These are phyloP conservation scores for Xylaria sp. DNA, from an alignment of 2,329 filamentous ascomycete species.

Conservation along the genomic window DNA sequence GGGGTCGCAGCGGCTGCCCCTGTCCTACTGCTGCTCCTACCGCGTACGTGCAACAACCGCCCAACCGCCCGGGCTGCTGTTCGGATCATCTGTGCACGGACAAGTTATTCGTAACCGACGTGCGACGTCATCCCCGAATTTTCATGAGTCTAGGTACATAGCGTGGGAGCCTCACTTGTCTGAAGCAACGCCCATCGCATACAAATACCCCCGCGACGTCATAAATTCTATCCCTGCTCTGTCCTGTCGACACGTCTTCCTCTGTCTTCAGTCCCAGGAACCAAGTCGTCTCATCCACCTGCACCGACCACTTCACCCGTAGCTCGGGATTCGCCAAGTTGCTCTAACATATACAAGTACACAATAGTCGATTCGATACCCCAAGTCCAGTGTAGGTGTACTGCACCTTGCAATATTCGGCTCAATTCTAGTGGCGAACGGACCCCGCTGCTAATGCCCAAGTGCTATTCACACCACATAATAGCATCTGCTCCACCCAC, in stretches of 20 bases:
- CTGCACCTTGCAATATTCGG: conserved; percentile 17
- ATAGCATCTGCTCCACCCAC: conserved; percentile 11
- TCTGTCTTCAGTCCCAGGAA: background rate
- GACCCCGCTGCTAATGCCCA: conserved; percentile 30
- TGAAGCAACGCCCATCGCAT: conserved; percentile 12
- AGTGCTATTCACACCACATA: conserved; percentile 10
- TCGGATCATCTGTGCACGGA: conserved; percentile 18
- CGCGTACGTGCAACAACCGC: background rate
- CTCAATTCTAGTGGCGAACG: conserved; percentile 24
- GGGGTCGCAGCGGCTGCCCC: conserved; percentile 3
- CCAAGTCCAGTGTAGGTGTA: conserved; percentile 14
- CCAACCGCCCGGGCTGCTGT: conserved; percentile 1
- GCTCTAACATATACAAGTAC: conserved; percentile 13
- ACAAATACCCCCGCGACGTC: conserved; percentile 29
- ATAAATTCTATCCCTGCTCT: conserved; percentile 4
- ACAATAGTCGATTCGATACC: conserved; percentile 15
- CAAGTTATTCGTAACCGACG: conserved; percentile 9
- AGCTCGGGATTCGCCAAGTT: conserved; percentile 13
- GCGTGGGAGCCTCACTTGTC: conserved; percentile 28
- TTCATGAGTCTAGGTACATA: background rate
- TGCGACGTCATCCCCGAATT: conserved; percentile 30
- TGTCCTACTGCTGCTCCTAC: conserved; percentile 2
- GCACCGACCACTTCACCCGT: conserved; percentile 9
- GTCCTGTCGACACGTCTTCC: conserved; percentile 3
- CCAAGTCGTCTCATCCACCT: background rate